These are phyloP conservation scores for Beauveria sp. DNA, from an alignment of 2,329 filamentous ascomycete genomes.

Conservation along the genomic window DNA sequence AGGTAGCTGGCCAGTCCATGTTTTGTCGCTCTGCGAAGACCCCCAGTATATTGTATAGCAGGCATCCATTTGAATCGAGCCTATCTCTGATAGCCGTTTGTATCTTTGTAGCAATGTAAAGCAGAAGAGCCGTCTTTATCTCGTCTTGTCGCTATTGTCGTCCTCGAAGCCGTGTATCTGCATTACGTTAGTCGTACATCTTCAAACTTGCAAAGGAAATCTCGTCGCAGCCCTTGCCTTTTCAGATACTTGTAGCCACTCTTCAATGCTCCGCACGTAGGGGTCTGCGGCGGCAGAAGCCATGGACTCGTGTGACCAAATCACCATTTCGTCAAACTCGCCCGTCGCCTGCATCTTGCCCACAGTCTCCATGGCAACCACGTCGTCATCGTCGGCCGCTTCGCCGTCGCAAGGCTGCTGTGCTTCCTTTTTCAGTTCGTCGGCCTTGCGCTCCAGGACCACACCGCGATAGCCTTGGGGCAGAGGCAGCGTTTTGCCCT, in stretches of 20 bases:
- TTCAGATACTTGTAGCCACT: conserved; percentile 72
- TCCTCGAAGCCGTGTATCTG: neutral
- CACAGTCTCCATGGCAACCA: conserved; percentile 39
- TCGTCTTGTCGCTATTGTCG: neutral
- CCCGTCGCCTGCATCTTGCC: conserved; percentile 55
- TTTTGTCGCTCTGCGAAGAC: neutral
- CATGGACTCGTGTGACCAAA: conserved; percentile 76
- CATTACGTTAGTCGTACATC: neutral
- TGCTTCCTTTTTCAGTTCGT: conserved; percentile 28
- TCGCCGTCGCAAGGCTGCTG: conserved; percentile 16
- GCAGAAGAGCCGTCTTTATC: neutral
- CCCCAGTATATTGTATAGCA: no score
- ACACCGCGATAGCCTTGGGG: conserved; percentile 66
- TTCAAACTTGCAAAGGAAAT: neutral
- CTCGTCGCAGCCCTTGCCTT: conserved; percentile 36
- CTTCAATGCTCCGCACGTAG: conserved; percentile 67
- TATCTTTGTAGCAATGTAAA: neutral
- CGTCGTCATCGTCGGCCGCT: conserved; percentile 26
- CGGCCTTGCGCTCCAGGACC: conserved; percentile 41
- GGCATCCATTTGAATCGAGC: no score
- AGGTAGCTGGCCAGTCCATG: neutral
- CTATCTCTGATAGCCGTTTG: neutral
- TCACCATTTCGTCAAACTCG: conserved; percentile 64
- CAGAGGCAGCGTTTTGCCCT: conserved; percentile 57
- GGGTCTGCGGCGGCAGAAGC: conserved; percentile 57